Conservation (phyloP, 2,329 filamentous ascomycete species). For the Botryotinia calthae region DNA sequence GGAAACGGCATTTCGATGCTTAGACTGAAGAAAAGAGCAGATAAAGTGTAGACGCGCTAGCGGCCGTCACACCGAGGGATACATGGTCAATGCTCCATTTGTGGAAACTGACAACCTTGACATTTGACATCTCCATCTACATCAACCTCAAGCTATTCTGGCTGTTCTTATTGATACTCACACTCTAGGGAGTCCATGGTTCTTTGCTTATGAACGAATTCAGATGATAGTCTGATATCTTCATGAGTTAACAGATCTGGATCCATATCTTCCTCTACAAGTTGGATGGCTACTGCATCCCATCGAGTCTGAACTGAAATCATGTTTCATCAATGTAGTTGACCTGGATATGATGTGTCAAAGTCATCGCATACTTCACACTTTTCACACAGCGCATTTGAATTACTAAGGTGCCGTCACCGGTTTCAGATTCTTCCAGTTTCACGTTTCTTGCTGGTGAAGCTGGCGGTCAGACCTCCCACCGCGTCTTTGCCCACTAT, state of each 20-base stretch:
- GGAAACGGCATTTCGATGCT: neutral
- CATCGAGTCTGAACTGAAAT: neutral
- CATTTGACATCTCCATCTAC: neutral
- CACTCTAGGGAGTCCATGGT: neutral
- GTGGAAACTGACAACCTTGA: neutral
- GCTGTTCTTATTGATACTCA: neutral
- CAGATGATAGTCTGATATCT: neutral
- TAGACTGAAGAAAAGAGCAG: neutral
- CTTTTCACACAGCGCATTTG: neutral
- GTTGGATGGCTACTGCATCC: neutral
- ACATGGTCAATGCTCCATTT: neutral
- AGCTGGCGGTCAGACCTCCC: neutral
- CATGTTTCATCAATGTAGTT: neutral
- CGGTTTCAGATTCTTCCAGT: neutral
- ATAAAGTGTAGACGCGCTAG: neutral
- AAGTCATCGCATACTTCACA: neutral
- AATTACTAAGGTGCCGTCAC: neutral
- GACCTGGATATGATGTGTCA: neutral
- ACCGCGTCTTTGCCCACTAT: neutral
- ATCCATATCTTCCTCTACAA: neutral
- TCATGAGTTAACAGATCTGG: neutral
- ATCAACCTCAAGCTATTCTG: neutral
- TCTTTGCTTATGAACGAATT: neutral
- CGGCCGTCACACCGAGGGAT: neutral
- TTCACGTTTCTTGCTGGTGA: neutral